Base-by-base conservation (phyloP, 169 alveolate species). In the Neospora caninum region DNA sequence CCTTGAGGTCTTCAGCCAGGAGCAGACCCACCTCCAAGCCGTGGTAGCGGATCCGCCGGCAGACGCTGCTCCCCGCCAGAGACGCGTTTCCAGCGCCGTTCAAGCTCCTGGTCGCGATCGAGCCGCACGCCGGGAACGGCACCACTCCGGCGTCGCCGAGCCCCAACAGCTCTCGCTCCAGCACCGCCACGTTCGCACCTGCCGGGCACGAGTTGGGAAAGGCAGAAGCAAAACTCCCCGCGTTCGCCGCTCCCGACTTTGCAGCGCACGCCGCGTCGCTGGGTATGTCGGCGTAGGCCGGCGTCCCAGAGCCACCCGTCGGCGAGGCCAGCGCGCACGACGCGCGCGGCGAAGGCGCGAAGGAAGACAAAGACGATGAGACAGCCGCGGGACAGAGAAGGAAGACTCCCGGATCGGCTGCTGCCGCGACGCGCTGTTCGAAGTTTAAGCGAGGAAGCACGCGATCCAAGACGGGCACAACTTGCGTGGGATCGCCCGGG, bases 321-420 rank as follows among this genome's bases (percentile, higher is more conserved):
- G 89, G 41, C n/a, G 89, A 22, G 39, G 54, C 67, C 41, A 27
- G 43, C 25, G 69, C 1, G 41, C 89, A 22, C 6, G 69, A 39
- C 34, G 39, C 53, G 31, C 67, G 34, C 29, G 89, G 67, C 54
- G 89, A 82, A 20, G 86, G 42, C 22, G 86, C 86, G n/a, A 78
- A 78, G 86, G 86, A 78, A 78, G 86, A 78, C 27, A 36, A n/a
- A 2, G 86, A 13, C 39, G 86, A 78, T 25, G 86, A 78, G 29
- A n/a, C 4, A 29, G 86, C 86, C 39, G 86, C 86, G 27, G 86
- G 78, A 38, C 91, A 92, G 91, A 82, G 91, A 73, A 92, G 70
- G 53, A 92, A 92, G 53, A 92, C 86, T 31, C 88, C 91, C 16
- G 94, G 94, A 34, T 92, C 94, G 36, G 94, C 94, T 0, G 91